Evolutionary conservation across 306 rosid genomes (phyloP).

Genomic region (Luffa acutangula): DNA sequence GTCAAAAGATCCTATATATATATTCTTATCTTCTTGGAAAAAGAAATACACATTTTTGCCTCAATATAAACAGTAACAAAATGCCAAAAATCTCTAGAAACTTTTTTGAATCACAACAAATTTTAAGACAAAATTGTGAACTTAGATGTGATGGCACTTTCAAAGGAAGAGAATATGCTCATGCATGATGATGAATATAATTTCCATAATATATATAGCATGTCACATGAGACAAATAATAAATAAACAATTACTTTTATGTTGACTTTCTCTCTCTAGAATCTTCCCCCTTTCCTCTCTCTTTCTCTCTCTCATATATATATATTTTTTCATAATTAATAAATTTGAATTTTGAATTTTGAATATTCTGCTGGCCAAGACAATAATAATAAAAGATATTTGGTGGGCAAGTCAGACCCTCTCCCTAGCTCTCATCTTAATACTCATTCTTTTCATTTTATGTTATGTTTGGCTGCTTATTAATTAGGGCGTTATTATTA

Average conservation of each 20-base stretch:
- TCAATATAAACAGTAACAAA: neutral
- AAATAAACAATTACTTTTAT: neutral
- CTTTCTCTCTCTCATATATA: neutral
- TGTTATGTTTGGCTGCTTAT: neutral
- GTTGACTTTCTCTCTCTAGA: conserved; percentile 2
- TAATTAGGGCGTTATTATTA: neutral
- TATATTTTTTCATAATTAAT: neutral
- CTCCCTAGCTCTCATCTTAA: neutral
- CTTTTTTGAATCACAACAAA: neutral
- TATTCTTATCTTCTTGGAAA: too few species aligned
- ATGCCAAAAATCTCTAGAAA: neutral
- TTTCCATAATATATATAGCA: neutral
- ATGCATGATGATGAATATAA: neutral
- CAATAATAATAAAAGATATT: neutral
- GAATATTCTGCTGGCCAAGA: neutral
- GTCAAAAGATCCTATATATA: too few species aligned
- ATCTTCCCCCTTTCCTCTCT: neutral
- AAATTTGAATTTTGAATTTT: neutral
- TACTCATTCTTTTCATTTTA: neutral
- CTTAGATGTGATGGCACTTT: neutral
- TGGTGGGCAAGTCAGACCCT: neutral
- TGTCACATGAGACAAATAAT: neutral
- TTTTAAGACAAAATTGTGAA: neutral
- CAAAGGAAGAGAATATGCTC: neutral
- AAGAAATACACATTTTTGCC: neutral